Evolutionary conservation across 371 early-diverging fungal genomes (phyloP), one percentile per base, ranked within the genome.

Genomic region (Lichtheimia ornata): DNA sequence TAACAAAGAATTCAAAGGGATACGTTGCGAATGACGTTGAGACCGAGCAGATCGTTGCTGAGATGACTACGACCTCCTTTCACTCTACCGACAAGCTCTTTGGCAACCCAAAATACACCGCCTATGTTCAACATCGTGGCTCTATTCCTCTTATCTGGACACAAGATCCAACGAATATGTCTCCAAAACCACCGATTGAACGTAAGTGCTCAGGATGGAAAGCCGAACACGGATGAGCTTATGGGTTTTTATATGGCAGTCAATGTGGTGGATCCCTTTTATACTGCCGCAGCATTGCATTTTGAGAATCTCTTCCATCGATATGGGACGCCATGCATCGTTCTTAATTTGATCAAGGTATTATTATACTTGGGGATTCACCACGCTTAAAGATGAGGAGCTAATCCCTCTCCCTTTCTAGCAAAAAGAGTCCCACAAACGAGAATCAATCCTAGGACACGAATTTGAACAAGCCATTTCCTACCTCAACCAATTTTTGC

Each of bases 11-110:
- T 35, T 6, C 35, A 35, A 35, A 93, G 79, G 96, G 97, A 0
- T 93, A 91, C 77, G 97, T 96, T 5, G 98, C 99, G 3, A 99
- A 99, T 75, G 99, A 97, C 63, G 99, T 99, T 5, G 99, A 99
- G 73, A 98, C 99, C 0, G 99, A 99, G 72, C 99, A 98, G 73
- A 97, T 98, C 61, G 97, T 97, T 0, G 81, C 90, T 24, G 96
- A 96, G 55, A 91, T 92, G 79, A 86, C 88, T 9, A 87, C 93
- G 0, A 97, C 96, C 0, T 90, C 93, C 5, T 92, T 95, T 55
- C 83, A 87, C 58, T 72, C 74, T 12, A 84, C 81, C 0, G 77
- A 79, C 27, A 63, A 67, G 56, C 63, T 84, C 18, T 82, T 74
- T 69, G 84, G 79, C 41, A 93, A 90, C 50, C 92, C 94, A 2